Percentiles rank a stretch among this genome's conserved stretches.
phyloP scores from a whole-genome alignment of 352 stramenopile genomes.

The Phytophthora capsici region DNA sequence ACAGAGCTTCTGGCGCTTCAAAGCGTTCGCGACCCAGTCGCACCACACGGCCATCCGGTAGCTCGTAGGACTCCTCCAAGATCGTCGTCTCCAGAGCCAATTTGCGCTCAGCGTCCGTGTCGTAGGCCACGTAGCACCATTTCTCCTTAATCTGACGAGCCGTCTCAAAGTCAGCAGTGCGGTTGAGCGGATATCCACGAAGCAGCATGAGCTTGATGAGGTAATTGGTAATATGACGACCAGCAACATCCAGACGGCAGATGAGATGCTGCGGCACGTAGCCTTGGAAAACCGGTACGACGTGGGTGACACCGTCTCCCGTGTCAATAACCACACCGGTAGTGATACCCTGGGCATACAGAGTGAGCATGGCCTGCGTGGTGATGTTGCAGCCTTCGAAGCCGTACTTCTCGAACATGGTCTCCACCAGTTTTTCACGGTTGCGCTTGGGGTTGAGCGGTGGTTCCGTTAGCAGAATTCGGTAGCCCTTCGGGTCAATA shows the following conservation, averaged over 20 bases:
- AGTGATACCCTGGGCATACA: conserved; percentile 92
- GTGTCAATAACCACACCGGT: conserved; percentile 94
- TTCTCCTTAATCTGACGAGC: conserved; percentile 96
- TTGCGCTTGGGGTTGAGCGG: conserved; percentile 93
- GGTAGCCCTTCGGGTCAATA: conserved; percentile 74
- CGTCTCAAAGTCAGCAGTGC: conserved; percentile 93
- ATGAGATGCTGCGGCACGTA: conserved; percentile 93
- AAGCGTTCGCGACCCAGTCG: conserved; percentile 96
- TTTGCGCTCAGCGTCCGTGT: conserved; percentile 86
- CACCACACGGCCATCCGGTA: conserved; percentile 98
- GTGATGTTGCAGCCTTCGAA: conserved; percentile 92
- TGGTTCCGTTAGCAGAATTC: conserved; percentile 93
- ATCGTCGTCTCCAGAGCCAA: conserved; percentile 92
- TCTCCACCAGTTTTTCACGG: conserved; percentile 91
- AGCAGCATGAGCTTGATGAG: conserved; percentile 94
- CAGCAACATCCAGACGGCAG: conserved; percentile 91
- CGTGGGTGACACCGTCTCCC: conserved; percentile 94
- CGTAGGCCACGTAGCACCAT: conserved; percentile 93
- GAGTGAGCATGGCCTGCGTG: conserved; percentile 93
- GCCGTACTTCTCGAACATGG: conserved; percentile 95
- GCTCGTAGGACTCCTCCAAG: conserved; percentile 91
- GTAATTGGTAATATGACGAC: conserved; percentile 95
- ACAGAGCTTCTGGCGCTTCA: conserved; percentile 95
- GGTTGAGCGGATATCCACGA: conserved; percentile 92
- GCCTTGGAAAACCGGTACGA: conserved; percentile 92